These are phyloP conservation scores for Vitis riparia DNA, from an alignment of 164 flowering plant genomes.

Conservation along the genomic window DNA sequence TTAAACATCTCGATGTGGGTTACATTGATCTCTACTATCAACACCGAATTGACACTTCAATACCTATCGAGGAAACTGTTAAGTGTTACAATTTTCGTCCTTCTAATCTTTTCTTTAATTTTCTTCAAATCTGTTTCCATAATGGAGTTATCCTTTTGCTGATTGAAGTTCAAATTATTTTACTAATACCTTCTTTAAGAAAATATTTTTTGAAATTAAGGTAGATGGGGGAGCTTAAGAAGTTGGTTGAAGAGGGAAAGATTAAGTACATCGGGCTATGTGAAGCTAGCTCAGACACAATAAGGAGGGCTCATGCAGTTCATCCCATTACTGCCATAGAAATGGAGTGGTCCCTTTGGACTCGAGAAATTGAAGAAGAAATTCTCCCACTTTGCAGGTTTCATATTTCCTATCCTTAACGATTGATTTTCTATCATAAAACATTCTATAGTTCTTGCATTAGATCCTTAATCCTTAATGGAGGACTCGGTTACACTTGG, in stretches of 20 bases:
- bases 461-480: background rate
- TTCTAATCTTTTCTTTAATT: too few species aligned
- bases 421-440: background rate
- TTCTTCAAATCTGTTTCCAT: too few species aligned
- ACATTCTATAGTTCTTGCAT: background rate
- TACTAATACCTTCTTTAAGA: too few species aligned
- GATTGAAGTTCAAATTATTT: too few species aligned
- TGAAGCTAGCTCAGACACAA: conserved; percentile 55
- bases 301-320: conserved; percentile 63
- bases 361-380: conserved; percentile 59
- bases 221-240: conserved; percentile 37
- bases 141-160: too few species aligned
- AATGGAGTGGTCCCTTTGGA: conserved; percentile 70
- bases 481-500: too few species aligned
- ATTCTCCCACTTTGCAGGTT: conserved; percentile 67
- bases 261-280: conserved; percentile 36
- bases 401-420: background rate
- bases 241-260: conserved; percentile 34
- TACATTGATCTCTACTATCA: conserved; percentile 32
- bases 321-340: conserved; percentile 59
- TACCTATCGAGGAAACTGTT: conserved; percentile 28
- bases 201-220: background rate
- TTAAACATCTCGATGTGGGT: conserved; percentile 28
- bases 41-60: conserved; percentile 26
- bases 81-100: conserved; percentile 15